These are phyloP conservation scores for Thelonectria discophora DNA, from an alignment of 2,329 filamentous ascomycete species.

Conservation along the genomic window DNA sequence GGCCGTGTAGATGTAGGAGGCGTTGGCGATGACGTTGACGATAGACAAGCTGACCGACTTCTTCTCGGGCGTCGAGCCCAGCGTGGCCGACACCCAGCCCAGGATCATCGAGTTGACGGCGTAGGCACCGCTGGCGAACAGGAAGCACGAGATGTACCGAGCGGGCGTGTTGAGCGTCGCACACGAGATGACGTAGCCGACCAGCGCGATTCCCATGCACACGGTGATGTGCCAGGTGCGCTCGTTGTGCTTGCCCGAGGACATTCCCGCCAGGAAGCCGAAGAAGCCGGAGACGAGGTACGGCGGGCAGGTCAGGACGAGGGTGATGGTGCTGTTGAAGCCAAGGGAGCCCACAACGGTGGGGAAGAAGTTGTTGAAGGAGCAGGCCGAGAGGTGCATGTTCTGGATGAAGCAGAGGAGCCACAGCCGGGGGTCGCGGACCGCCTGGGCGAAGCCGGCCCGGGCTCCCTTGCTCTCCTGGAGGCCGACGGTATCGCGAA, in stretches of 20 bases:
- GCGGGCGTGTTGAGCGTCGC: slow-evolving; percentile 44
- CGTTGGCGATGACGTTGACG: slow-evolving; percentile 55
- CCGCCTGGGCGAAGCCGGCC: slow-evolving; percentile 34
- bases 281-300: slow-evolving; percentile 54
- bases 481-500: slow-evolving; percentile 40
- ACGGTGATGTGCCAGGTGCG: slow-evolving; percentile 47
- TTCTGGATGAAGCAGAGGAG: slow-evolving; percentile 42
- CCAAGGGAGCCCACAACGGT: slow-evolving; percentile 53
- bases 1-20: slow-evolving; percentile 56
- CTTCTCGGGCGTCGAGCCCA: slow-evolving; percentile 55
- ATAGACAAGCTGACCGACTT: slow-evolving; percentile 54
- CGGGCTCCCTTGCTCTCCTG: slow-evolving; percentile 51
- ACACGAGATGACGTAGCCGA: slow-evolving; percentile 50
- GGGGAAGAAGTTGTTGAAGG: slow-evolving; percentile 49
- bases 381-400: slow-evolving; percentile 40
- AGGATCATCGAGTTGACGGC: slow-evolving; percentile 54
- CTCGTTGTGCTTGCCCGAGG: slow-evolving; percentile 54
- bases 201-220: slow-evolving; percentile 50
- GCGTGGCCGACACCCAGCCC: slow-evolving; percentile 53
- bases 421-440: slow-evolving; percentile 43
- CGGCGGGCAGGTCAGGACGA: slow-evolving; percentile 58
- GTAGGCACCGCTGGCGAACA: slow-evolving; percentile 49
- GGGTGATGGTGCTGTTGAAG: slow-evolving; percentile 56
- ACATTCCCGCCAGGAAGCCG: slow-evolving; percentile 53
- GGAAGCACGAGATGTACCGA: slow-evolving; percentile 47